Percentiles rank a stretch among this genome's conserved stretches.
Evolutionary conservation across 331 rosid species (phyloP).

Genomic region (Quercus lobata): DNA sequence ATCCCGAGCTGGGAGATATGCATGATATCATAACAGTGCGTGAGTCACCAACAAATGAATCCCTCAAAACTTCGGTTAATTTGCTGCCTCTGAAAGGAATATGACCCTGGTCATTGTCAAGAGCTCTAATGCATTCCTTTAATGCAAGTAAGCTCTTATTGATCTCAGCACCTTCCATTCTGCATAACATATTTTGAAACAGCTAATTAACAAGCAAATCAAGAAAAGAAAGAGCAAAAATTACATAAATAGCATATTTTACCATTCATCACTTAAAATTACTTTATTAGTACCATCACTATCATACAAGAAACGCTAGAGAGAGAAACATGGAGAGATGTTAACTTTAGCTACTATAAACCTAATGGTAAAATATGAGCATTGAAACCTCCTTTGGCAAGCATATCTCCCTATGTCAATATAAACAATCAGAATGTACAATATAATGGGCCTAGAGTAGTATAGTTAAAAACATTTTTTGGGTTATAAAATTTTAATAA

Average conservation of each 20-base stretch:
- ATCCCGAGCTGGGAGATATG: constrained; percentile 97
- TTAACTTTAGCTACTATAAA: too few relatives aligned
- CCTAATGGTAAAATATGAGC: too few relatives aligned
- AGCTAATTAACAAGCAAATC: constrained; percentile 3
- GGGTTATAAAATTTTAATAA: background rate
- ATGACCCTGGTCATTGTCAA: constrained; percentile 98
- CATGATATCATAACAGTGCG: constrained; percentile 99
- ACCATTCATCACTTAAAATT: background rate
- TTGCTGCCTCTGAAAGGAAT: constrained; percentile 99
- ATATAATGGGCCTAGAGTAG: background rate
- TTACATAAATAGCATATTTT: background rate
- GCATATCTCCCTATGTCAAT: background rate
- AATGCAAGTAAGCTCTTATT: constrained; percentile 98
- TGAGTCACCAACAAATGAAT: constrained; percentile 92
- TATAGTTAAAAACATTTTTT: background rate
- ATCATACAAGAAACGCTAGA: background rate
- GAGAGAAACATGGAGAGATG: background rate
- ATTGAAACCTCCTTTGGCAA: background rate
- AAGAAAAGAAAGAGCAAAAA: background rate
- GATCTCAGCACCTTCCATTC: constrained; percentile 99
- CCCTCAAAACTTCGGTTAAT: constrained; percentile 96
- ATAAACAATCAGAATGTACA: background rate
- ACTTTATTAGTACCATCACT: background rate
- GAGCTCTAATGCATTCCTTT: constrained; percentile 98
- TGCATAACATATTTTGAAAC: constrained; percentile 43